Evolutionary conservation across 495 filamentous ascomycete genomes (phyloP).

Genomic region (Glarea lozoyensis): DNA sequence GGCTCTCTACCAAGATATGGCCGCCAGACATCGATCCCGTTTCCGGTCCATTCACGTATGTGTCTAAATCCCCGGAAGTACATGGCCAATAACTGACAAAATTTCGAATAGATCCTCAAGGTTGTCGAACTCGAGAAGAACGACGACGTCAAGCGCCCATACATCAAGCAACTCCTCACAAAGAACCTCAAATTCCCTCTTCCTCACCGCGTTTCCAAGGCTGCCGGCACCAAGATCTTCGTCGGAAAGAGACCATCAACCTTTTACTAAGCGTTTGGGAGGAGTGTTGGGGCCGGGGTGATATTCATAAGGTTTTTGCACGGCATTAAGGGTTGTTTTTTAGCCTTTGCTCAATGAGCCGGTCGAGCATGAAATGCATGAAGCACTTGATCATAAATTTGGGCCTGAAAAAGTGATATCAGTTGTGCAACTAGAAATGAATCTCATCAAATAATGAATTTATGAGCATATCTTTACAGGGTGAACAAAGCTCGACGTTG

Average conservation of each 20-base stretch:
- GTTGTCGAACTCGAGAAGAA: slow-evolving; percentile 93
- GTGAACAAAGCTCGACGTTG: no score
- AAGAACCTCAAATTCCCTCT: slow-evolving; percentile 98
- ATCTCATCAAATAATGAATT: no score
- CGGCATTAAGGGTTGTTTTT: slow-evolving; percentile 21
- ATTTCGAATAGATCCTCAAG: slow-evolving; percentile 71
- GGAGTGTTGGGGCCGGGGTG: slow-evolving; percentile 9
- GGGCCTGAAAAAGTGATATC: no score
- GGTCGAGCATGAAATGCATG: slow-evolving; percentile 21
- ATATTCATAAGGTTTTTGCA: slow-evolving; percentile 12
- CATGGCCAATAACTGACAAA: slow-evolving; percentile 21
- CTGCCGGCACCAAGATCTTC: slow-evolving; percentile 77
- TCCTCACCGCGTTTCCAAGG: slow-evolving; percentile 84
- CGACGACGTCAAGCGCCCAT: slow-evolving; percentile 86
- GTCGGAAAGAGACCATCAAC: slow-evolving; percentile 84
- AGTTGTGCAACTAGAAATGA: no score
- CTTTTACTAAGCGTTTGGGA: slow-evolving; percentile 40
- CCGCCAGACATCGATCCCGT: slow-evolving; percentile 91
- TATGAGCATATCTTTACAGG: no score
- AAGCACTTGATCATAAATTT: slow-evolving; percentile 6
- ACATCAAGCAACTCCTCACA: slow-evolving; percentile 94
- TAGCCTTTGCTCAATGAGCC: slow-evolving; percentile 22
- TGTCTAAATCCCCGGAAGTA: slow-evolving; percentile 10
- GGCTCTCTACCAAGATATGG: slow-evolving; percentile 98
- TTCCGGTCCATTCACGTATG: slow-evolving; percentile 97